These are phyloP conservation scores for Pseudohyphozyma bogoriensis DNA, from an alignment of 768 basidiomycete species.

Conservation along the genomic window DNA sequence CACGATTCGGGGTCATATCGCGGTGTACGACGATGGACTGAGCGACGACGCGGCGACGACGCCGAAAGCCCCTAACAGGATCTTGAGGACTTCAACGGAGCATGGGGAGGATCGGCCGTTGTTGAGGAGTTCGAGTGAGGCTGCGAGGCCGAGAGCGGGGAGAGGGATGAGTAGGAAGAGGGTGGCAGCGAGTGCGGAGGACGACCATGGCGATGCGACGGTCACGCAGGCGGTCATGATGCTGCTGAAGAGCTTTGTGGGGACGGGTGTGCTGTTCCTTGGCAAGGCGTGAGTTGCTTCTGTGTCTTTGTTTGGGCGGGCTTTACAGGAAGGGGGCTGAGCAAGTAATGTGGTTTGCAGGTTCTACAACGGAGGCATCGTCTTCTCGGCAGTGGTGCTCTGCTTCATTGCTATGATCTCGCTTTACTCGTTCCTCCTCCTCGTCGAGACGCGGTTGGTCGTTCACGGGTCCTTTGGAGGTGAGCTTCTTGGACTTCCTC, in stretches of 20 bases:
- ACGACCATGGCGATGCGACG: slow-evolving; percentile 70
- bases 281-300: slow-evolving; percentile 66
- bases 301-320: too few species aligned
- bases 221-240: slow-evolving; percentile 86
- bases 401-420: slow-evolving; percentile 74
- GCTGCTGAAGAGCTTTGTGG: slow-evolving; percentile 88
- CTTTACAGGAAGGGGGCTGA: slow-evolving; percentile 1
- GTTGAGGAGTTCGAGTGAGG: neutral
- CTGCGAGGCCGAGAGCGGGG: too few species aligned
- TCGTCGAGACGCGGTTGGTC: slow-evolving; percentile 75
- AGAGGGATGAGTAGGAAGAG: slow-evolving; percentile 36
- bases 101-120: neutral
- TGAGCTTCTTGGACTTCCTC: slow-evolving; percentile 39
- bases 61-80: slow-evolving; percentile 31
- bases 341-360: slow-evolving; percentile 45
- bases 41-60: slow-evolving; percentile 31
- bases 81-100: neutral
- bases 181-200: slow-evolving; percentile 52
- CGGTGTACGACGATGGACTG: slow-evolving; percentile 12
- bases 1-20: neutral
- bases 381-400: slow-evolving; percentile 74
- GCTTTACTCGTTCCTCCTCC: slow-evolving; percentile 82
- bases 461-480: slow-evolving; percentile 91
- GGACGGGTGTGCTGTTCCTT: slow-evolving; percentile 89
- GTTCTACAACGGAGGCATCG: slow-evolving; percentile 87